Evolutionary conservation across 1,139 yeast species (phyloP).

Genomic region (Sugiyamaella neomexicana): DNA sequence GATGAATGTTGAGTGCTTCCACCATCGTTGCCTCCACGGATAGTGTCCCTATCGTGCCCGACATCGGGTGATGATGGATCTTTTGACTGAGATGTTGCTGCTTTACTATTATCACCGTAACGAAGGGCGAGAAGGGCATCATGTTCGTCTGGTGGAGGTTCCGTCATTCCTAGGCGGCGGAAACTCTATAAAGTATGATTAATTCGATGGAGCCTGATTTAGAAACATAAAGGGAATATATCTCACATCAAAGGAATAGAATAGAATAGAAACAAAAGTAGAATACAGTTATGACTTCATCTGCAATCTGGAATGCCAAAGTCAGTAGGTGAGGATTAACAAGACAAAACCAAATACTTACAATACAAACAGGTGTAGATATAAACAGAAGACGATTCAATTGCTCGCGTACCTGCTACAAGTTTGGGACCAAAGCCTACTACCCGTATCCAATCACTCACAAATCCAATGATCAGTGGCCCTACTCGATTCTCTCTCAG

Average conservation of each 20-base stretch:
- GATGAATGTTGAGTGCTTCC: slow-evolving; percentile 13
- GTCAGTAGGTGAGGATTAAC: background rate
- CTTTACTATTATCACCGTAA: slow-evolving; percentile 21
- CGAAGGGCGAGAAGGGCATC: slow-evolving; percentile 24
- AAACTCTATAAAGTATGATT: background rate
- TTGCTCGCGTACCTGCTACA: too few relatives aligned
- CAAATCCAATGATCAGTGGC: too few relatives aligned
- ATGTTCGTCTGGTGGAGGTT: slow-evolving; percentile 25
- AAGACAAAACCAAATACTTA: slow-evolving; percentile 1
- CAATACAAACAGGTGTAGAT: background rate
- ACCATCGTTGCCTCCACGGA: background rate
- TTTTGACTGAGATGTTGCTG: slow-evolving; percentile 11
- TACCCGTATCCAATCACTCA: too few relatives aligned
- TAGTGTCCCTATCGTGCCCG: background rate
- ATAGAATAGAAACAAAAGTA: background rate
- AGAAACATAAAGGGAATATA: slow-evolving; percentile 2
- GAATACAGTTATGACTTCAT: background rate
- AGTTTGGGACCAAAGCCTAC: too few relatives aligned
- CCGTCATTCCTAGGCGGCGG: slow-evolving; percentile 24
- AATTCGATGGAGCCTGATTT: background rate
- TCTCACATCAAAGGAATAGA: slow-evolving; percentile 2
- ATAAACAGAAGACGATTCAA: too few relatives aligned
- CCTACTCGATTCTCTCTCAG: background rate
- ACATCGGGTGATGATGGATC: background rate
- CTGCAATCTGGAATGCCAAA: background rate